These are phyloP conservation scores for Collybia mongolica DNA, from an alignment of 768 basidiomycete species.

Conservation along the genomic window DNA sequence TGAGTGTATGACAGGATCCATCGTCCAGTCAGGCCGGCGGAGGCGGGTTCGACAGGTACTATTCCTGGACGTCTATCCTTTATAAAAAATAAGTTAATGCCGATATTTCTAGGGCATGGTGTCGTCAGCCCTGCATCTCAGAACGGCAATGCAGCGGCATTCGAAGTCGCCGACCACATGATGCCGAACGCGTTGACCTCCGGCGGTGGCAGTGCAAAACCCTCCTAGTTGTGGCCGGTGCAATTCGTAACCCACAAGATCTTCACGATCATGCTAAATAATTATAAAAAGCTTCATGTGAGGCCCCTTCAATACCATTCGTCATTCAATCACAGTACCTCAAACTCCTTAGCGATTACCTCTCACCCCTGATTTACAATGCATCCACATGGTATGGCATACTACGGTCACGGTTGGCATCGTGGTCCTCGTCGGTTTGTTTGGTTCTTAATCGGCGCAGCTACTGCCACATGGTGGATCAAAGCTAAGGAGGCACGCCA, in stretches of 20 bases:
- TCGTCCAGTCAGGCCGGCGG: too few species aligned
- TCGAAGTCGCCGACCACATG: background rate
- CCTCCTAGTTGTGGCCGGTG: constrained; percentile 4
- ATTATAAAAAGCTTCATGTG: background rate
- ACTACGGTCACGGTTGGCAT: constrained; percentile 12
- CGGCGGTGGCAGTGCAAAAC: too few species aligned
- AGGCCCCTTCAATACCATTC: constrained; percentile 3
- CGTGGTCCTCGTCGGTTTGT: constrained; percentile 52
- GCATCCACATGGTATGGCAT: constrained; percentile 9
- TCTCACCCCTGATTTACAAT: background rate
- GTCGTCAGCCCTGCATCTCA: too few species aligned
- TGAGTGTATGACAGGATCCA: too few species aligned
- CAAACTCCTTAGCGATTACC: background rate
- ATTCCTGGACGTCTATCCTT: too few species aligned
- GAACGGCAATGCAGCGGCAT: too few species aligned
- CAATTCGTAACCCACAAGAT: constrained; percentile 10
- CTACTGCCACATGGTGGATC: constrained; percentile 35
- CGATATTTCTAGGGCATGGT: too few species aligned
- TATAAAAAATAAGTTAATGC: too few species aligned
- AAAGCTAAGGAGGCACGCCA: constrained; percentile 36
- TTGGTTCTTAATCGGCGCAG: constrained; percentile 69
- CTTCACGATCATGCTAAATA: background rate
- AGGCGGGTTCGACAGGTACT: too few species aligned
- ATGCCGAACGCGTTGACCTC: background rate
- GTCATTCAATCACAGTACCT: constrained; percentile 11